A percentile compares a stretch with the other conserved stretches of the same genome.
phyloP scores from a whole-genome alignment of 148 eudicot species.

The Rhododendron ferrugineum region DNA sequence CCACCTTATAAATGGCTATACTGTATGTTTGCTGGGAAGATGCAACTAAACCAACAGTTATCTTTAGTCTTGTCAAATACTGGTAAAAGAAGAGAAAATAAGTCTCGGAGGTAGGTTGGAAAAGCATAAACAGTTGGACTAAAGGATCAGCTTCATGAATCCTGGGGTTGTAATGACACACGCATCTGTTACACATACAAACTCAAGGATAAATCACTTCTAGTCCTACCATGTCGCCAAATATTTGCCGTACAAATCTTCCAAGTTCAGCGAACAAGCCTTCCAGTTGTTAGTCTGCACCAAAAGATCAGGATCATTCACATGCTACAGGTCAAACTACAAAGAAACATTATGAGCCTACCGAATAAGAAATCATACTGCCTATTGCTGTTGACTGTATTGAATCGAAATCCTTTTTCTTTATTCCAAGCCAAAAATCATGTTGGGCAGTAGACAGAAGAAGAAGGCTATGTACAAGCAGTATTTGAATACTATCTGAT shows the following conservation, averaged over 20 bases:
- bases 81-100: not conserved
- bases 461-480: not conserved
- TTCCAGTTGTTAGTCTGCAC: constrained; percentile 52
- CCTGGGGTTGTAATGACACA: not conserved
- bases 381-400: not conserved
- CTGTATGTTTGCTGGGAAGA: not conserved
- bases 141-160: not conserved
- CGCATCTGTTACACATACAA: not conserved
- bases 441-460: not conserved
- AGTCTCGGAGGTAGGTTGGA: not conserved
- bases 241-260: constrained; percentile 46
- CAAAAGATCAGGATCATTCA: constrained; percentile 1
- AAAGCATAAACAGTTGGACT: not conserved
- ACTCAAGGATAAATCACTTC: not conserved
- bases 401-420: not conserved
- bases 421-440: not conserved
- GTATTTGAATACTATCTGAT: not conserved
- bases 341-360: not conserved
- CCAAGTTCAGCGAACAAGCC: constrained; percentile 40
- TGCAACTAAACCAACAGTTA: not conserved
- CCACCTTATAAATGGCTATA: not conserved
- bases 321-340: not conserved
- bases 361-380: not conserved
- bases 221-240: constrained; percentile 38
- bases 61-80: not conserved